Conservation (phyloP, 2,329 filamentous ascomycete species). For the Verticillium dahliae region DNA sequence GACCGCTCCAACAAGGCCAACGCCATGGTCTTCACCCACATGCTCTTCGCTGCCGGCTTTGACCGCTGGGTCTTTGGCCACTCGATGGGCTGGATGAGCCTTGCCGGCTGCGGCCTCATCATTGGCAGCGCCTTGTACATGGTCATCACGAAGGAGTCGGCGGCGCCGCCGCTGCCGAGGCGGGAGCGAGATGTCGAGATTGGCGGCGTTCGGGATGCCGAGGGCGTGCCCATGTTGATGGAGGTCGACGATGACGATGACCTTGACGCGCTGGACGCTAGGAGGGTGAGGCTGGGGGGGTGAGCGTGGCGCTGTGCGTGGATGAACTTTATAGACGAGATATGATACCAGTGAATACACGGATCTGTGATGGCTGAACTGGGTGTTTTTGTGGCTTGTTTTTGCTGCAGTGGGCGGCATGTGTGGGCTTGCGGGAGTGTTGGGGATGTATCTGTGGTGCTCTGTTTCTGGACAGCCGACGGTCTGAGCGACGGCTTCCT, state of each 20-base stretch:
- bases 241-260: constrained; percentile 17
- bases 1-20: constrained; percentile 58
- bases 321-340: neutral
- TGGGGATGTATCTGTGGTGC: no score
- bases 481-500: no score
- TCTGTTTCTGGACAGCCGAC: no score
- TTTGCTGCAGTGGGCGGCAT: no score
- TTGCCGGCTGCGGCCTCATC: constrained; percentile 44
- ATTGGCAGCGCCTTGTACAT: constrained; percentile 47
- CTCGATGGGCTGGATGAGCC: constrained; percentile 40
- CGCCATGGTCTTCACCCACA: constrained; percentile 52
- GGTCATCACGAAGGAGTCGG: constrained; percentile 33
- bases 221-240: constrained; percentile 33
- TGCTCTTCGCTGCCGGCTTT: constrained; percentile 48
- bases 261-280: constrained; percentile 1
- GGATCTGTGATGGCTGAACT: no score
- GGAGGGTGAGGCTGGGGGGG: neutral
- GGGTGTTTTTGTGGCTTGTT: no score
- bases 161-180: constrained; percentile 14
- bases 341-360: neutral
- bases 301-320: neutral
- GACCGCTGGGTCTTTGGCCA: constrained; percentile 47
- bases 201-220: constrained; percentile 21
- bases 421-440: no score
- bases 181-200: constrained; percentile 21